Evolutionary conservation across 345 rosid species (phyloP).

Genomic region (Eutrema heterophyllum): DNA sequence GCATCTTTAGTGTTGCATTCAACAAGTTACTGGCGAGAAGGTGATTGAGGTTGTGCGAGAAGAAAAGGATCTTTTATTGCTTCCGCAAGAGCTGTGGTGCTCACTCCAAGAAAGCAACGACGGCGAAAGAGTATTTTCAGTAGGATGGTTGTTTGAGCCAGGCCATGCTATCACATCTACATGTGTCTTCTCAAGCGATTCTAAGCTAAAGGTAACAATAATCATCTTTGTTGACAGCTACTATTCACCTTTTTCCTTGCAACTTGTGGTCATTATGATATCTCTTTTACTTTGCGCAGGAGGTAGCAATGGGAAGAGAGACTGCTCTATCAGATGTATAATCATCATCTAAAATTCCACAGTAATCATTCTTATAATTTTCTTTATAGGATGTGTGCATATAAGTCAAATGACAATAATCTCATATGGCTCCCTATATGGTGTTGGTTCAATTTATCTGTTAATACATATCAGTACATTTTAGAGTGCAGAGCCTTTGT

Average conservation of each 20-base stretch:
- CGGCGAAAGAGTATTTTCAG: slow-evolving; percentile 46
- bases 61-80: slow-evolving; percentile 48
- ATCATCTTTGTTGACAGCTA: background rate
- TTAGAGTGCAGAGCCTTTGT: slow-evolving; percentile 9
- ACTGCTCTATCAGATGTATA: slow-evolving; percentile 17
- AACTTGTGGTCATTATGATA: background rate
- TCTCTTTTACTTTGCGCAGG: slow-evolving; percentile 17
- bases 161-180: slow-evolving; percentile 54
- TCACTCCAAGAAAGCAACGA: slow-evolving; percentile 42
- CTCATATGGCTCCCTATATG: slow-evolving; percentile 11
- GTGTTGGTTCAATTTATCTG: slow-evolving; percentile 7
- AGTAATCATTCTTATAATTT: slow-evolving; percentile 5
- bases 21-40: slow-evolving; percentile 43
- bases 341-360: background rate
- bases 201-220: slow-evolving; percentile 46
- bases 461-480: slow-evolving; percentile 21
- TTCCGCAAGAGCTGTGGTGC: slow-evolving; percentile 79
- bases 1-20: slow-evolving; percentile 37
- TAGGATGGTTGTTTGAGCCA: slow-evolving; percentile 64
- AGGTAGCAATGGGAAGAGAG: slow-evolving; percentile 28
- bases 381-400: slow-evolving; percentile 12
- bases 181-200: slow-evolving; percentile 55
- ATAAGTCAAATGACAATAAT: slow-evolving; percentile 24
- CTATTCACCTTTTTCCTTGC: background rate
- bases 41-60: slow-evolving; percentile 46